Evolutionary conservation across 495 filamentous ascomycete species (phyloP).

Genomic region (Penicillium arizonense): DNA sequence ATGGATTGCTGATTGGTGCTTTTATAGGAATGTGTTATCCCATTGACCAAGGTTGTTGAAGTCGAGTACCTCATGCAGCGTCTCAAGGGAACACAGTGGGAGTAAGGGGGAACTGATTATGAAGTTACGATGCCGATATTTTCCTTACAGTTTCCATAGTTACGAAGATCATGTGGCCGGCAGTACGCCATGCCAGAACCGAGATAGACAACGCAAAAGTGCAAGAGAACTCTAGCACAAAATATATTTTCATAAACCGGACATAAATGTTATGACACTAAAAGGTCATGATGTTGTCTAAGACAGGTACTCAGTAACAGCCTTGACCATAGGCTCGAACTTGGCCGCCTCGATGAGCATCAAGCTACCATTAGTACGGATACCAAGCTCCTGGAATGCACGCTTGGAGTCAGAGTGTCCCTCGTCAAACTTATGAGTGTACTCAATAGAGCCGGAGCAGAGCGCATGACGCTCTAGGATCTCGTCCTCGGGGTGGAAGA

Average conservation of each 20-base stretch:
- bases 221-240: conserved; percentile 12
- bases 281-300: conserved; percentile 22
- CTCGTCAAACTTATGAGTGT: conserved; percentile 72
- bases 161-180: conserved; percentile 2
- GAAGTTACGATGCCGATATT: conserved; percentile 23
- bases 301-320: conserved; percentile 66
- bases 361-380: conserved; percentile 78
- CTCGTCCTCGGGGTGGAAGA: conserved; percentile 98
- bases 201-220: neutral
- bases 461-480: conserved; percentile 71
- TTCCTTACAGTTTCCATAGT: conserved; percentile 10
- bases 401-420: conserved; percentile 85
- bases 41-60: conserved; percentile 94
- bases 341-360: conserved; percentile 71
- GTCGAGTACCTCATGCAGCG: conserved; percentile 97
- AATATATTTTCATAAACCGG: conserved; percentile 27
- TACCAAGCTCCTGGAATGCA: conserved; percentile 90
- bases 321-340: conserved; percentile 68
- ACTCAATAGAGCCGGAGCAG: conserved; percentile 66
- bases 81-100: conserved; percentile 67
- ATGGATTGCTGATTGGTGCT: conserved; percentile 19
- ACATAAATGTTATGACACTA: conserved; percentile 22
- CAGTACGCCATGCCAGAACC: neutral
- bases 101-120: conserved; percentile 31
- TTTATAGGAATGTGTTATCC: conserved; percentile 85